Conservation (phyloP, 2,329 filamentous ascomycete genomes). For the Penicillium sp. region DNA sequence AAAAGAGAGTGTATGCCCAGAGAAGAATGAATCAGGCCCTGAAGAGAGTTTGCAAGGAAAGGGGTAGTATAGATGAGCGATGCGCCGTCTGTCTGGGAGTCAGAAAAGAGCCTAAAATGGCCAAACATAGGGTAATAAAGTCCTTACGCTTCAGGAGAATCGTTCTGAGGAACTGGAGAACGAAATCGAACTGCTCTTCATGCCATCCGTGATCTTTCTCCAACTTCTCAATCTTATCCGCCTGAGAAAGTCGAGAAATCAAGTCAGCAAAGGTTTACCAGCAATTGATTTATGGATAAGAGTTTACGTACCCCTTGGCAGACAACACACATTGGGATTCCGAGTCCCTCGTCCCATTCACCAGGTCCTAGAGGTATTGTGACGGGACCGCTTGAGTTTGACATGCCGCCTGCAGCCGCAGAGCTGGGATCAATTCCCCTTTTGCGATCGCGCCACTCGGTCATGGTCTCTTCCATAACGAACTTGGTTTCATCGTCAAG, state of each 20-base stretch:
- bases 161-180: slow-evolving; percentile 88
- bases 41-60: slow-evolving; percentile 72
- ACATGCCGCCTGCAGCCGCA: slow-evolving; percentile 52
- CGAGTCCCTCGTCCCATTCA: slow-evolving; percentile 89
- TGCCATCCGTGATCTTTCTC: slow-evolving; percentile 92
- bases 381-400: slow-evolving; percentile 64
- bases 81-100: slow-evolving; percentile 63
- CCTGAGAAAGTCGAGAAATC: slow-evolving; percentile 45
- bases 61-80: slow-evolving; percentile 84
- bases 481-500: slow-evolving; percentile 75
- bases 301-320: slow-evolving; percentile 75
- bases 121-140: slow-evolving; percentile 18
- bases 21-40: slow-evolving; percentile 78
- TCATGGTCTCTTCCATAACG: slow-evolving; percentile 83
- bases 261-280: slow-evolving; percentile 23
- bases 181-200: slow-evolving; percentile 94
- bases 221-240: slow-evolving; percentile 84
- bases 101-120: slow-evolving; percentile 12
- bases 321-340: slow-evolving; percentile 86
- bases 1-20: slow-evolving; percentile 82
- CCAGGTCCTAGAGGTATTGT: slow-evolving; percentile 78
- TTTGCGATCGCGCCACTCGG: slow-evolving; percentile 73
- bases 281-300: not conserved
- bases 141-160: slow-evolving; percentile 77
- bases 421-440: slow-evolving; percentile 62